A percentile compares a stretch with the other conserved stretches of the same genome.
Evolutionary conservation across 805 yeast genomes (phyloP).

Genomic region (Metschnikowia chrysomelidarum): DNA sequence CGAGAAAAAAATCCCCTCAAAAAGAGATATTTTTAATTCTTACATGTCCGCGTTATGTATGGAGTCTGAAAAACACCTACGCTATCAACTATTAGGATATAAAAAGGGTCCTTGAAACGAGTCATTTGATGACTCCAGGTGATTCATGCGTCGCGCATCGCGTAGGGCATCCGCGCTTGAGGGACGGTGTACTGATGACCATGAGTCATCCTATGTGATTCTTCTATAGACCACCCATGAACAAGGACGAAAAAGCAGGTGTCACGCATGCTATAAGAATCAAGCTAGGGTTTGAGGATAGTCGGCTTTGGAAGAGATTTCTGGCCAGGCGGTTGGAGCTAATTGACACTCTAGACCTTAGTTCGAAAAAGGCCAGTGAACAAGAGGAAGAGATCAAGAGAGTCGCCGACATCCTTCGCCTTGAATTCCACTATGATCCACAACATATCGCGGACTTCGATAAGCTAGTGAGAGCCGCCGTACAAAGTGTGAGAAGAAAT

Average conservation of each 20-base stretch:
- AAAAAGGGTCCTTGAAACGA: too few species aligned
- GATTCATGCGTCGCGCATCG: constrained; percentile 6
- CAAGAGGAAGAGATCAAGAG: constrained; percentile 79
- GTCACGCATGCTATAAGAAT: constrained; percentile 57
- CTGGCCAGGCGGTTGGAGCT: constrained; percentile 87
- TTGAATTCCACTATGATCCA: constrained; percentile 71
- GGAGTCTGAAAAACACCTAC: too few species aligned
- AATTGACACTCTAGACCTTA: constrained; percentile 69
- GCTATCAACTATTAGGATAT: too few species aligned
- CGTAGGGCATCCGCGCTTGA: constrained; percentile 3
- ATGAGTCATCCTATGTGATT: constrained; percentile 15
- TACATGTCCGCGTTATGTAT: too few species aligned
- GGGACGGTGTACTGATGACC: constrained; percentile 16
- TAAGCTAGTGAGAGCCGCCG: constrained; percentile 86
- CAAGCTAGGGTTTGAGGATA: constrained; percentile 75
- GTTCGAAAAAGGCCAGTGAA: constrained; percentile 80
- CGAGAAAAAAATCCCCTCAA: too few species aligned
- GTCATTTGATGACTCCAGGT: constrained; percentile 13
- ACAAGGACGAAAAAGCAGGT: constrained; percentile 42
- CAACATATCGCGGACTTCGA: constrained; percentile 72
- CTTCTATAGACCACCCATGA: constrained; percentile 10
- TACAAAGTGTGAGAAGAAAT: constrained; percentile 89
- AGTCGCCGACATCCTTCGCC: constrained; percentile 74
- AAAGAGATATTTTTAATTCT: too few species aligned
- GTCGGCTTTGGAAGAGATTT: constrained; percentile 81